Percentiles rank a stretch among this genome's conserved stretches.
Evolutionary conservation across 1,284 basidiomycete genomes (phyloP).

Genomic region (Pascua sp.): DNA sequence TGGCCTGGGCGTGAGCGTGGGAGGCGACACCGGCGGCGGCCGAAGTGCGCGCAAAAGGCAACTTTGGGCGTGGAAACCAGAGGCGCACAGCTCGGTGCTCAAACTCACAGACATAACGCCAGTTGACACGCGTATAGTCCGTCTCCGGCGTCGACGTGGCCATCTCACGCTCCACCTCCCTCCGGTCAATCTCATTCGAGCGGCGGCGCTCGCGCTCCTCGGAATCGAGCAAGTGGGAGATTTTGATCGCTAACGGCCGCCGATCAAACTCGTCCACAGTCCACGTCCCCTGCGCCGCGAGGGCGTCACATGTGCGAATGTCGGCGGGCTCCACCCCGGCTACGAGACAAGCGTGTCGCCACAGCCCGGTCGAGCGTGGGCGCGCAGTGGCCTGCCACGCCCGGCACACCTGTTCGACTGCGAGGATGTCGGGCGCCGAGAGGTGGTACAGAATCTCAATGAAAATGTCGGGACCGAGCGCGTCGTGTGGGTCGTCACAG

Average conservation of each 20-base stretch:
- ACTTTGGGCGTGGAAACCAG: not conserved
- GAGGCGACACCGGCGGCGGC: not conserved
- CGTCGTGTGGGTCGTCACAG: conserved; percentile 27
- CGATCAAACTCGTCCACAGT: conserved; percentile 5
- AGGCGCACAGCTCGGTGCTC: not conserved
- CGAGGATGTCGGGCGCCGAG: conserved; percentile 21
- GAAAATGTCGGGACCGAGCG: conserved; percentile 36
- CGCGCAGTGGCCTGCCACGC: conserved; percentile 24
- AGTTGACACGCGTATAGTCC: conserved; percentile 10
- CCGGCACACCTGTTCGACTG: conserved; percentile 19
- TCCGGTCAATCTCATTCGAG: too few species aligned
- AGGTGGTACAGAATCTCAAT: conserved; percentile 34
- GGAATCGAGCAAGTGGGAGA: conserved; percentile 2
- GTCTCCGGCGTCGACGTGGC: not conserved
- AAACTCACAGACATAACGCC: conserved; percentile 20
- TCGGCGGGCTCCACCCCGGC: conserved; percentile 21
- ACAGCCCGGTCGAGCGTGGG: conserved; percentile 23
- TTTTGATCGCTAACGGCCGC: conserved; percentile 4
- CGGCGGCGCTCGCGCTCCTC: too few species aligned
- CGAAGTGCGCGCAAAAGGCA: not conserved
- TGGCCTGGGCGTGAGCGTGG: conserved; percentile 16
- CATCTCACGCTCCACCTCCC: too few species aligned
- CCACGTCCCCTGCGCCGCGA: conserved; percentile 9
- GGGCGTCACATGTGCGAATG: conserved; percentile 9
- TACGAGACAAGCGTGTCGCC: conserved; percentile 16